These are phyloP conservation scores for Coleophoma cylindrospora DNA, from an alignment of 2,329 filamentous ascomycete genomes.

Conservation along the genomic window DNA sequence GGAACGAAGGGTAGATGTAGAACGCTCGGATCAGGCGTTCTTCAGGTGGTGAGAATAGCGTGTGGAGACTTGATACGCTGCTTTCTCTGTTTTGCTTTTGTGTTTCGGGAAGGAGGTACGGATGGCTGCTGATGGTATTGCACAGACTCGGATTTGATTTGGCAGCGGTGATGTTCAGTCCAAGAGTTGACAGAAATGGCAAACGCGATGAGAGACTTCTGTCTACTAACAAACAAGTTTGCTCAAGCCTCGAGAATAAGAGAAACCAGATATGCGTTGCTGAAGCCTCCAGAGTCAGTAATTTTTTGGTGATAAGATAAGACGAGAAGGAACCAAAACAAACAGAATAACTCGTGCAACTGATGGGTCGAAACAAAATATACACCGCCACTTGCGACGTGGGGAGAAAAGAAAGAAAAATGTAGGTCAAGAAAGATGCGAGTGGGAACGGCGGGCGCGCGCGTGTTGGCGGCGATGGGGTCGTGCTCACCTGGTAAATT, in stretches of 20 bases:
- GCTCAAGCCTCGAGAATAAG: too few species aligned
- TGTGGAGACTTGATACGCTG: constrained; percentile 11
- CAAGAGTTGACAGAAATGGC: not conserved
- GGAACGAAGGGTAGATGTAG: constrained; percentile 15
- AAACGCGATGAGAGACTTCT: not conserved
- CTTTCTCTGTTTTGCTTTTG: constrained; percentile 13
- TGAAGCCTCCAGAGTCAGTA: too few species aligned
- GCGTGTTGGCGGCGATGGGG: constrained; percentile 16
- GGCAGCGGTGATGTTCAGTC: not conserved
- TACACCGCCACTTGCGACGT: not conserved
- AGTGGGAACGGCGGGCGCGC: constrained; percentile 9
- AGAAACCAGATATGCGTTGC: too few species aligned
- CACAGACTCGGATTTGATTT: too few species aligned
- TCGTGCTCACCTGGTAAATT: constrained; percentile 15
- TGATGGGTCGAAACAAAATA: not conserved
- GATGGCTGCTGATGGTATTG: not conserved
- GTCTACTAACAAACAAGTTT: not conserved
- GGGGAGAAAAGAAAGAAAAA: not conserved
- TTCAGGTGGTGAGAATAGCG: constrained; percentile 17
- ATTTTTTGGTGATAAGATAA: too few species aligned
- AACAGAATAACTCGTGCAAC: not conserved
- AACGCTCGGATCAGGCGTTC: constrained; percentile 27
- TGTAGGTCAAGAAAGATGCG: not conserved
- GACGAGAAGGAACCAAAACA: not conserved
- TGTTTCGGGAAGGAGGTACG: constrained; percentile 22